Evolutionary conservation across 345 rosid species (phyloP), one percentile per base, ranked within the genome.

Genomic region (Populus euphratica): DNA sequence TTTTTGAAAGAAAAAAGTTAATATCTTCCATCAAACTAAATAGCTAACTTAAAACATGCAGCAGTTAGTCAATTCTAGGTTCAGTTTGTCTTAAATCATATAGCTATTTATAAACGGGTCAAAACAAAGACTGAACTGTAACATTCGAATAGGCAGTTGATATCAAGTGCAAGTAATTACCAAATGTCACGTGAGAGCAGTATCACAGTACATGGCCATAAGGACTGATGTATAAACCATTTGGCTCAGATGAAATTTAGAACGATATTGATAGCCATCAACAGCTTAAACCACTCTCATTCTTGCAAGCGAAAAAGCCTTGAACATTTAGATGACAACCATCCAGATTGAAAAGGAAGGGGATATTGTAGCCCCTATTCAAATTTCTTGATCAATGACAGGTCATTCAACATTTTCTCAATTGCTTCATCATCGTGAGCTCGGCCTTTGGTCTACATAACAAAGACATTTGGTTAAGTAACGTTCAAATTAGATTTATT

Each of bases 391-490:
- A 96, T 88, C 77, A 93, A 88, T 12, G 97, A 88, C 41, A 96
- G 82, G 80, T 96, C 98, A 64, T 85, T 89, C 86, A 94, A 82
- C 99, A 96, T 96, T 81, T 89, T 92, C 84, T 96, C 97, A 52
- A 96, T 94, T 0, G 93, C 93, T 72, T 90, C 96, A 35, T 96
- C 98, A 68, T 87, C 92, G 12, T 90, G 94, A 44, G 89, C 90
- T 69, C 98, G 89, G 54, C 98, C 99, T 81, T 87, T 92, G 56
- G 93, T 88, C 97, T 92, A 89, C 86, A 87, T 61, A 75, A 62
- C 72, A 70, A 36, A 77, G 33, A 43, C 21, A 70, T 27, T 68
- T 52, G 1, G 43, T 78, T 64, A 52, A 52, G 18, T 0, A 52
- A 6, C 23, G 20, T 2, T 6, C 8, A 52, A 52, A 52, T 52